A percentile compares a stretch with the other conserved stretches of the same genome.
These are phyloP conservation scores for Phaeosphaeria sp. DNA, from an alignment of 2,329 filamentous ascomycete genomes.

Conservation along the genomic window DNA sequence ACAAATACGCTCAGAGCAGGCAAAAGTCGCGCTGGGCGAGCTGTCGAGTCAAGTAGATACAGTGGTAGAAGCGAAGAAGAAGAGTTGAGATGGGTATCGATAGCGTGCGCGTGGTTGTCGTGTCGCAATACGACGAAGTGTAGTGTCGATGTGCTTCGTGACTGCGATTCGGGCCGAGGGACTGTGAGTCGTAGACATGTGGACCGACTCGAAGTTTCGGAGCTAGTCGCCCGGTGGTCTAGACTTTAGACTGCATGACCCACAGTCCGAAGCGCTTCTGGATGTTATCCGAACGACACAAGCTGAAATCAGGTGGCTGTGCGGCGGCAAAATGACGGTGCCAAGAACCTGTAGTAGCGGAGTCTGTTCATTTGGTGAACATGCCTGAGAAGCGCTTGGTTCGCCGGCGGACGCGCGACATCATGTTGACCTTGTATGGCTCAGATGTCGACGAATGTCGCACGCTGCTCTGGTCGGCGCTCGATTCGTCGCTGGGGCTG, in stretches of 20 bases:
- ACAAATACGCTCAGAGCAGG: conserved; percentile 1
- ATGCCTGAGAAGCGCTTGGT: conserved; percentile 47
- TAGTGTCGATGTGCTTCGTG: not conserved
- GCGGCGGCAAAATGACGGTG: conserved; percentile 22
- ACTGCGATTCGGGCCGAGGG: conserved; percentile 16
- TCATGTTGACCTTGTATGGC: conserved; percentile 37
- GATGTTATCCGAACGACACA: conserved; percentile 16
- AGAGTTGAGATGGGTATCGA: conserved; percentile 17
- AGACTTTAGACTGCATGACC: conserved; percentile 34
- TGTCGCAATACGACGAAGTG: not conserved
- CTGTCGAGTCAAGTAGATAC: conserved; percentile 10
- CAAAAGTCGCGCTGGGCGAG: not conserved
- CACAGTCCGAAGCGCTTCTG: conserved; percentile 13
- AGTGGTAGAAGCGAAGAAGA: conserved; percentile 21
- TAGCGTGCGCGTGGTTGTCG: conserved; percentile 1
- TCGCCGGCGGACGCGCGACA: conserved; percentile 43
- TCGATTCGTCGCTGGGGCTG: conserved; percentile 45
- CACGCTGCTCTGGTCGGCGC: conserved; percentile 39
- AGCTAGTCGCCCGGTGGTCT: conserved; percentile 21
- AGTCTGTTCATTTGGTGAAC: conserved; percentile 40
- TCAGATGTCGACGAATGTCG: conserved; percentile 38
- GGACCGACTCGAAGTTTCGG: conserved; percentile 10
- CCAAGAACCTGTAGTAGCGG: conserved; percentile 1
- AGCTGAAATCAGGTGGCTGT: conserved; percentile 19
- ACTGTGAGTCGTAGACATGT: conserved; percentile 12